Base-by-base conservation (phyloP, 345 rosid species). In the Hibiscus mutabilis region DNA sequence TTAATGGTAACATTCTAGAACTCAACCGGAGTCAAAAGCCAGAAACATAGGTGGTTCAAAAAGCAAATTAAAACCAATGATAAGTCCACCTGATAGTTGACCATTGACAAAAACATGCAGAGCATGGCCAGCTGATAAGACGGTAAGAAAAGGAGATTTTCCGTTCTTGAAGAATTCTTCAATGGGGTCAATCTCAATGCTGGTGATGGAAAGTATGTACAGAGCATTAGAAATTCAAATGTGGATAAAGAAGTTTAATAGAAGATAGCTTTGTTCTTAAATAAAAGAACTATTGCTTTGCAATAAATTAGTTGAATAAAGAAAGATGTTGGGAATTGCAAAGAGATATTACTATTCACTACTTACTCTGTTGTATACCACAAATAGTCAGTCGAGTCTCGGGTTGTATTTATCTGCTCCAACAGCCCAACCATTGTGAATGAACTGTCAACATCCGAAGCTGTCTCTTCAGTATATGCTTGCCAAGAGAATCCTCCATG, bases 331-430 rank as follows among this genome's bases (percentile, higher is more conserved):
- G 21, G 12, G 29, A 44, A 75, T 21, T 60, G 51, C 9, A 58
- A 24, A 22, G 29, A 69, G n/a, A 62, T 29, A 60, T 46, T 37
- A 70, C 35, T 60, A 21, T 60, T 18, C 15, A 46, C 68, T 75
- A 86, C 99, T 91, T 76, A 96, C 99, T 92, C 96, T 71, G 99
- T 96, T 77, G 82, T 83, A 86, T 91, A 96, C 99, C 99, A 96
- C 88, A 96, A 79, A 74, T 96, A 96, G 73, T 96, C 99, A 1
- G 98, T 78, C 56, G 55, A 70, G 80, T 96, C 99, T 76, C 97
- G 84, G 35, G 99, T 96, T 65, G 94, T 86, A 80, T 91, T 96
- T 75, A 96, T 83, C 89, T 96, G 99, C 83, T 92, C 99, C 82
- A 96, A 73, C 86, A 96, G 86, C 53, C 99, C 96, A 0, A 75